phyloP scores from a whole-genome alignment of 2,329 filamentous ascomycete genomes.

The Mycosphaerella sp. region DNA sequence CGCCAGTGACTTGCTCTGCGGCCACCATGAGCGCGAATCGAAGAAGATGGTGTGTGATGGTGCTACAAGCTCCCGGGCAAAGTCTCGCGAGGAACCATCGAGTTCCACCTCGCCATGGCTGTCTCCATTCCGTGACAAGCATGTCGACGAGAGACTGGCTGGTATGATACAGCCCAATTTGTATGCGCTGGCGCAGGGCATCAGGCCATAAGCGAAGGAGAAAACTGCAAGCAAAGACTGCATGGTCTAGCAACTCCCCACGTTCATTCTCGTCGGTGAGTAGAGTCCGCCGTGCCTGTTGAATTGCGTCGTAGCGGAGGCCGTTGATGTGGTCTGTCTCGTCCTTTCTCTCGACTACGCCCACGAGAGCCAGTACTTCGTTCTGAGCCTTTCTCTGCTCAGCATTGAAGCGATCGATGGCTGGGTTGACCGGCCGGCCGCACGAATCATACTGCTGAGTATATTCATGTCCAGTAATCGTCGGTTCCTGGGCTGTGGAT shows the following conservation, averaged over 20 bases:
- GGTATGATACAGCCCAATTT: conserved; percentile 25
- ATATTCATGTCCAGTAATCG: conserved; percentile 20
- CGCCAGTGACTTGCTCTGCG: conserved; percentile 18
- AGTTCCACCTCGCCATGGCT: conserved; percentile 13
- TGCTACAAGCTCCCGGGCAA: conserved; percentile 19
- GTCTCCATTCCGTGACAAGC: conserved; percentile 14
- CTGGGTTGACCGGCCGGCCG: conserved; percentile 41
- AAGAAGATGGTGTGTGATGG: conserved; percentile 14
- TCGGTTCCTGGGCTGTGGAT: neutral
- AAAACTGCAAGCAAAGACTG: conserved; percentile 12
- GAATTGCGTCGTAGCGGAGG: conserved; percentile 6
- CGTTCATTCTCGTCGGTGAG: conserved; percentile 23
- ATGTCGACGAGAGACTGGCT: conserved; percentile 18
- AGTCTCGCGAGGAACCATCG: conserved; percentile 11
- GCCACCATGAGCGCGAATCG: conserved; percentile 17
- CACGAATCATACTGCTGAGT: conserved; percentile 42
- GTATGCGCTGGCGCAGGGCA: conserved; percentile 20
- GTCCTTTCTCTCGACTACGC: conserved; percentile 41
- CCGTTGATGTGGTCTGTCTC: conserved; percentile 12
- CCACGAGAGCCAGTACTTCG: conserved; percentile 43
- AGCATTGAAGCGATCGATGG: conserved; percentile 37
- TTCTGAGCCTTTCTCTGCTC: conserved; percentile 43
- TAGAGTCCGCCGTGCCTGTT: conserved; percentile 15
- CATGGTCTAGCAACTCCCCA: conserved; percentile 23
- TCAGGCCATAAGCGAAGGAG: conserved; percentile 22